Base-by-base conservation (phyloP, 2,329 filamentous ascomycete species). In the Trichoderma gracile region DNA sequence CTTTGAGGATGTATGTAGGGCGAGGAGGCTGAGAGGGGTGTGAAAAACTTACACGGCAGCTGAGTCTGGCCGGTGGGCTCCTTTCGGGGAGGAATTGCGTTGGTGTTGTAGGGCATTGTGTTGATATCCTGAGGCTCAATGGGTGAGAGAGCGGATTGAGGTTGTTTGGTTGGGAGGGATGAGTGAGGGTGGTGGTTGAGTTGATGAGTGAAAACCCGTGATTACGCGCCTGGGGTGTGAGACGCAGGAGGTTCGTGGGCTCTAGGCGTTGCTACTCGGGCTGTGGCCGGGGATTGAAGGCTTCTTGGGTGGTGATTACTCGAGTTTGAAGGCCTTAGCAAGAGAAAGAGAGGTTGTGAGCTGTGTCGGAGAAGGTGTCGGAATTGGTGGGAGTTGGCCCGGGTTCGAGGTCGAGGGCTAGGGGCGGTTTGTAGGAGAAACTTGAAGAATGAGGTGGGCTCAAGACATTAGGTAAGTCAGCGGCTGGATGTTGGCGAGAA, bases 31-130 rank as follows among this genome's bases (percentile, higher is more conserved):
- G 6, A 33, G 25, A 27, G n/a, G 47, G 57, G 9, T 7, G 33
- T 5, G 9, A 17, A 25, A 3, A n/a, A 81, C 90, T 78, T 81
- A 97, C 94, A 82, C 9, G 94, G 94, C 38, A 98, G 85, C 69
- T 92, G 89, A 23, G 91, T 90, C 69, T 92, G 89, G 69, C 94
- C 94, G 2, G 91, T 96, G 52, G 91, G 86, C 78, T 96, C 92
- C 74, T 91, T 89, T 66, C 89, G 82, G 45, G 90, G 91, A 69
- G 89, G 86, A 64, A 95, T 95, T 19, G 91, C 89, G 3, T 88
- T 88, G 69, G 91, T 94, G 78, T 97, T 97, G 81, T 95, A 93
- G 27, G 93, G 91, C 93, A 98, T 97, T 56, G 19, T 77, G 38
- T 4, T 1, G 27, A 14, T 33, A 7, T 14, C 10, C 14, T 7